Percentiles rank a stretch among this genome's conserved stretches.
Evolutionary conservation across 345 rosid genomes (phyloP).

Genomic region (Euphorbia pulcherrima): DNA sequence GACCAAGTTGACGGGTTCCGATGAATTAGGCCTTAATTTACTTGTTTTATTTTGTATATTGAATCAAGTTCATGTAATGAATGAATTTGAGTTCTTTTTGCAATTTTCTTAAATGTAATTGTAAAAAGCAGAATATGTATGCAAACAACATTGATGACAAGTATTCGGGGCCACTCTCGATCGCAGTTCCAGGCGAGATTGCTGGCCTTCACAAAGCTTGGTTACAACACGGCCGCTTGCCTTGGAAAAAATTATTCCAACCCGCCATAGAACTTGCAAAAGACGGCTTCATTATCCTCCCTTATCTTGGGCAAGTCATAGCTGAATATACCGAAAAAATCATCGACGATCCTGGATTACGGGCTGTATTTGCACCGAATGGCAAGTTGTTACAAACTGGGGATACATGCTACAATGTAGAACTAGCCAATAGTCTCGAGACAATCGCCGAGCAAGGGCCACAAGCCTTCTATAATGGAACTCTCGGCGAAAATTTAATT

Average conservation of each 20-base stretch:
- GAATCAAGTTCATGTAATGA: too few species aligned
- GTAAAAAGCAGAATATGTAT: constrained; percentile 66
- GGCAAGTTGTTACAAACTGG: constrained; percentile 60
- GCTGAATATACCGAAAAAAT: constrained; percentile 20
- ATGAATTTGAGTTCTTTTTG: too few species aligned
- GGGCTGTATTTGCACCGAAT: constrained; percentile 58
- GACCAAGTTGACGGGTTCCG: too few species aligned
- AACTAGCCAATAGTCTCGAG: constrained; percentile 59
- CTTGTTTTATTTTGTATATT: neutral
- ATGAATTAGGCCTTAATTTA: neutral
- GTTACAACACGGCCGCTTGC: constrained; percentile 60
- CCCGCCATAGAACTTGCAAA: constrained; percentile 70
- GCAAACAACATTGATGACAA: constrained; percentile 44
- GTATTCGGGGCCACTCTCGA: constrained; percentile 60
- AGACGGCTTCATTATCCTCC: constrained; percentile 62
- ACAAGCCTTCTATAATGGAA: constrained; percentile 62
- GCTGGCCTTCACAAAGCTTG: constrained; percentile 88
- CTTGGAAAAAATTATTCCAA: constrained; percentile 65
- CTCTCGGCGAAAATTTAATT: constrained; percentile 64
- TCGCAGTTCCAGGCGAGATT: constrained; percentile 94
- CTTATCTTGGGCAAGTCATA: constrained; percentile 50
- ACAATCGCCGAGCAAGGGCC: constrained; percentile 70
- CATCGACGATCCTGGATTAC: constrained; percentile 55
- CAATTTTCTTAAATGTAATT: constrained; percentile 8
- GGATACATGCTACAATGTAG: constrained; percentile 53